phyloP scores from a whole-genome alignment of 2,329 filamentous ascomycete genomes.

The Fonsecaea nubica region DNA sequence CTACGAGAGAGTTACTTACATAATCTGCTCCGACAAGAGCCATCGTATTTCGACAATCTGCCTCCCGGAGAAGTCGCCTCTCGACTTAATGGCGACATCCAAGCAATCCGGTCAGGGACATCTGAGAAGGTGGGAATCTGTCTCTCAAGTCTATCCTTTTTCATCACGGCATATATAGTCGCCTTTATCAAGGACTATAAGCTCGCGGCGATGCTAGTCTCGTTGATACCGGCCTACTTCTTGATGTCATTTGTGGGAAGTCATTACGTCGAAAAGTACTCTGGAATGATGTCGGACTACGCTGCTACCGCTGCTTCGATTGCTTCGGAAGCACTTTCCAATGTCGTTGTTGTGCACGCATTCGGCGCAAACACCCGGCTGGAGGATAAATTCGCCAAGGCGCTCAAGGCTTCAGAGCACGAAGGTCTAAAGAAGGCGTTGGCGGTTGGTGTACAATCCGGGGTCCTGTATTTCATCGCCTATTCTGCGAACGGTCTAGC shows the following conservation, averaged over 20 bases:
- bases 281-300: slow-evolving; percentile 55
- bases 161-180: slow-evolving; percentile 57
- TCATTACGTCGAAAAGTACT: slow-evolving; percentile 55
- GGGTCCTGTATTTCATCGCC: slow-evolving; percentile 43
- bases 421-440: slow-evolving; percentile 44
- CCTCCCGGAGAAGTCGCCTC: slow-evolving; percentile 57
- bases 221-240: slow-evolving; percentile 54
- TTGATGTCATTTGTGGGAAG: slow-evolving; percentile 54
- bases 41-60: slow-evolving; percentile 46
- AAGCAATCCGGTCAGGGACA: slow-evolving; percentile 55
- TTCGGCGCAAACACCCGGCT: slow-evolving; percentile 63
- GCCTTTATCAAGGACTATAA: slow-evolving; percentile 57
- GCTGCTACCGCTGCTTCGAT: slow-evolving; percentile 65
- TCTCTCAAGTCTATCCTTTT: slow-evolving; percentile 54
- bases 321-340: slow-evolving; percentile 61
- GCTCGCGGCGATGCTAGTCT: slow-evolving; percentile 55
- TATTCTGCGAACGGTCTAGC: slow-evolving; percentile 46
- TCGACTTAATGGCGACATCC: slow-evolving; percentile 55
- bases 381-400: slow-evolving; percentile 42
- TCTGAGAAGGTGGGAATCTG: slow-evolving; percentile 59
- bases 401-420: slow-evolving; percentile 41
- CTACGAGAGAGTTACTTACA: slow-evolving; percentile 58
- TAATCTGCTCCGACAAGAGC: slow-evolving; percentile 40
- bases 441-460: slow-evolving; percentile 44
- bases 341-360: slow-evolving; percentile 57